A percentile compares a stretch with the other conserved stretches of the same genome.
These are phyloP conservation scores for Calonectria multiphialidica DNA, from an alignment of 2,329 filamentous ascomycete species.

Conservation along the genomic window DNA sequence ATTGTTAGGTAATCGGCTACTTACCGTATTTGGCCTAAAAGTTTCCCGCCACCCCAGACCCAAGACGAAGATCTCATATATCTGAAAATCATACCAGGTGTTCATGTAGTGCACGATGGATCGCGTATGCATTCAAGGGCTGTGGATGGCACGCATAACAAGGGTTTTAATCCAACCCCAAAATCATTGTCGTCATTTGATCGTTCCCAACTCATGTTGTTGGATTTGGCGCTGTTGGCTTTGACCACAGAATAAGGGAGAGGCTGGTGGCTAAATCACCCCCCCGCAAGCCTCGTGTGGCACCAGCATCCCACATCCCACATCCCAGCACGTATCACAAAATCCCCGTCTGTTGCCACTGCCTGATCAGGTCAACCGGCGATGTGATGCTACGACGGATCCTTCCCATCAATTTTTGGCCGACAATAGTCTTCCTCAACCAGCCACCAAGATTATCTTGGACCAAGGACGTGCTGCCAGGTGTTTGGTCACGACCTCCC, in stretches of 20 bases:
- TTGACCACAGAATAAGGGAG: neutral
- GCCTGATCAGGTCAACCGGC: constrained; percentile 15
- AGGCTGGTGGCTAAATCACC: constrained; percentile 10
- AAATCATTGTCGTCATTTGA: constrained; percentile 9
- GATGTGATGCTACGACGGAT: constrained; percentile 8
- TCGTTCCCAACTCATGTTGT: neutral
- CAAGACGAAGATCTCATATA: constrained; percentile 13
- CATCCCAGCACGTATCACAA: constrained; percentile 10
- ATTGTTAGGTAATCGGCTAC: constrained; percentile 8
- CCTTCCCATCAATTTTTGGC: constrained; percentile 17
- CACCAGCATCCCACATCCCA: neutral
- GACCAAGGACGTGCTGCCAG: constrained; percentile 9
- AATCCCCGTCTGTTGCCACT: constrained; percentile 5
- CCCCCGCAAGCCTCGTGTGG: constrained; percentile 1
- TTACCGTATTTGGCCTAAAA: constrained; percentile 11
- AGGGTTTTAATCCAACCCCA: constrained; percentile 1
- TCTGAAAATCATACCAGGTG: constrained; percentile 15
- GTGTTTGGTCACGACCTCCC: constrained; percentile 12
- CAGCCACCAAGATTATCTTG: constrained; percentile 24
- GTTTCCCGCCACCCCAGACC: neutral
- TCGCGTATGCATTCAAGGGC: constrained; percentile 15
- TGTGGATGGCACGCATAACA: neutral
- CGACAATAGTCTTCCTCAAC: constrained; percentile 6
- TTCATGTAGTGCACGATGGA: constrained; percentile 22
- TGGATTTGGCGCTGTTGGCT: neutral